Conservation (phyloP, 768 basidiomycete species). For the Favolaschia claudopus region DNA sequence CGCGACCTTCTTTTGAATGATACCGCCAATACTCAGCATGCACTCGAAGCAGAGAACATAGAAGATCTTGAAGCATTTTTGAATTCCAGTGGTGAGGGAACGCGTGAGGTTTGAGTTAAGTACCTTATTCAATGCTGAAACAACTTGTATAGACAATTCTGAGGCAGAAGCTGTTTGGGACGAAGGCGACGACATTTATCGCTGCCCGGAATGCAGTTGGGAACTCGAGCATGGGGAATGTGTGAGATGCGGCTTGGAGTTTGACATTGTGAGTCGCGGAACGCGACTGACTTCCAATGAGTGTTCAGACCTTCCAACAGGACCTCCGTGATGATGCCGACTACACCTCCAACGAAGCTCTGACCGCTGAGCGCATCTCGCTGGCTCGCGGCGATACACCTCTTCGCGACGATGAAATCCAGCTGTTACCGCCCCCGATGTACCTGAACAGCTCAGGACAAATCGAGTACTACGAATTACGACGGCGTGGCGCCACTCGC, state of each 20-base stretch:
- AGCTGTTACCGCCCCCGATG: background rate
- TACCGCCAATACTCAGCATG: background rate
- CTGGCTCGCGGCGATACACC: constrained; percentile 40
- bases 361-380: constrained; percentile 31
- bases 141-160: background rate
- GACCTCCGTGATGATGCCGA: background rate
- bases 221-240: constrained; percentile 43
- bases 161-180: constrained; percentile 27
- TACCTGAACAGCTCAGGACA: constrained; percentile 16
- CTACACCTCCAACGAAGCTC: constrained; percentile 7
- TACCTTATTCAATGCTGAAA: too few relatives aligned
- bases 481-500: constrained; percentile 40
- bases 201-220: constrained; percentile 38
- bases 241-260: constrained; percentile 29
- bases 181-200: constrained; percentile 25
- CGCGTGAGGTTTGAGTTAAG: too few relatives aligned
- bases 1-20: background rate
- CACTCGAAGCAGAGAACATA: background rate
- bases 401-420: constrained; percentile 24
- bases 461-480: constrained; percentile 37
- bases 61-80: constrained; percentile 1
- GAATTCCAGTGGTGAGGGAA: background rate
- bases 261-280: too few relatives aligned
- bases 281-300: too few relatives aligned
- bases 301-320: too few relatives aligned